A percentile compares a stretch with the other conserved stretches of the same genome.
These are phyloP conservation scores for Yamadazyma diddensiae DNA, from an alignment of 1,139 yeast genomes.

Conservation along the genomic window DNA sequence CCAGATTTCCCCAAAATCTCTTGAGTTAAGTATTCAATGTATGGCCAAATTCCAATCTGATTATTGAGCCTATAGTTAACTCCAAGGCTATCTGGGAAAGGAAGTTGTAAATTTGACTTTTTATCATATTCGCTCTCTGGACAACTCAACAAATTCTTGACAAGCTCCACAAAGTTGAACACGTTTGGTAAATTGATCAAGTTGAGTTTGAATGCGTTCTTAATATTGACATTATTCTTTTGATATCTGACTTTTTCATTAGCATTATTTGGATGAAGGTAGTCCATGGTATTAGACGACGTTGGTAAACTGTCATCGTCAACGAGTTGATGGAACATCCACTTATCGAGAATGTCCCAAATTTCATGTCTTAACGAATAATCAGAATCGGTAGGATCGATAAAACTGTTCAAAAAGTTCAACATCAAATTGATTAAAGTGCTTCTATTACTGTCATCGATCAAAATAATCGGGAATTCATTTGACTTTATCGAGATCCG, in stretches of 20 bases:
- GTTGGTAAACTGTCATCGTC: slow-evolving; percentile 3
- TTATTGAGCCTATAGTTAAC: slow-evolving; percentile 47
- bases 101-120: slow-evolving; percentile 36
- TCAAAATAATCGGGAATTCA: slow-evolving; percentile 22
- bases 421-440: slow-evolving; percentile 34
- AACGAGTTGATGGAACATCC: slow-evolving; percentile 54
- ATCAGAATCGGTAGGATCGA: slow-evolving; percentile 22
- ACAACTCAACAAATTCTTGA: slow-evolving; percentile 35
- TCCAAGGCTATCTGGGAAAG: slow-evolving; percentile 69
- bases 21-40: slow-evolving; percentile 66
- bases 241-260: slow-evolving; percentile 15
- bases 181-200: slow-evolving; percentile 51
- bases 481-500: slow-evolving; percentile 17
- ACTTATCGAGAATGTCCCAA: slow-evolving; percentile 73
- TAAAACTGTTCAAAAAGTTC: slow-evolving; percentile 47
- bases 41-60: slow-evolving; percentile 72
- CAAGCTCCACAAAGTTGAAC: slow-evolving; percentile 56
- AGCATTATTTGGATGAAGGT: slow-evolving; percentile 2
- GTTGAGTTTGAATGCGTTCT: slow-evolving; percentile 31
- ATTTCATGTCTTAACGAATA: slow-evolving; percentile 42
- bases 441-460: slow-evolving; percentile 37
- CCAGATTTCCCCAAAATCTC: slow-evolving; percentile 57
- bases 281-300: slow-evolving; percentile 17
- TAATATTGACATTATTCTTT: slow-evolving; percentile 29
- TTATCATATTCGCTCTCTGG: slow-evolving; percentile 21